Evolutionary conservation across 306 rosid species (phyloP), one percentile per base, ranked within the genome.

Genomic region (Rubus idaeus): DNA sequence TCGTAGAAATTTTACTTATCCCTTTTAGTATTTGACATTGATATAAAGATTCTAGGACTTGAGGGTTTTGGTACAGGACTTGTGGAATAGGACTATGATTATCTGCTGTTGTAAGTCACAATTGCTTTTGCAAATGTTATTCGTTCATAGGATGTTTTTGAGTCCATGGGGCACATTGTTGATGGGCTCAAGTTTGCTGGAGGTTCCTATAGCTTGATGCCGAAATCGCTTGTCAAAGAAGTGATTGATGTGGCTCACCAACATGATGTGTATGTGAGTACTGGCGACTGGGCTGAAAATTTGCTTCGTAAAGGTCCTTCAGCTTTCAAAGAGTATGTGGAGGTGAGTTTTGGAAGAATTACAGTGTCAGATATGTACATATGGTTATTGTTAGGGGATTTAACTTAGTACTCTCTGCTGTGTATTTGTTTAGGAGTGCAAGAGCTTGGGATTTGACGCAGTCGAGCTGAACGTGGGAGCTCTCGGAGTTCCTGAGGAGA

Each of bases 221-320:
- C 98, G 2, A 95, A 85, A 88, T 74, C 84, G 51, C 82, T 75
- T 62, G 57, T 95, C 18, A 95, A 87, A 76, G 87, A 92, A 75
- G 86, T 95, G 75, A 89, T 90, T 68, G 91, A 90, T 50, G 85
- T 83, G 84, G 98, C 98, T 23, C 98, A 92, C 73, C 81, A 80
- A 60, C 96, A 95, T 72, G 85, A 88, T 40, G 78, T 95, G 8
- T 95, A 90, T 84, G 98, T 95, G 52, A 92, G 98, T 70, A 95
- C 97, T 0, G 97, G 98, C 2, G 95, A 89, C 42, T 95, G 98
- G 97, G 96, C 97, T 42, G 98, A 94, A 55, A 91, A 94, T 71
- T 11, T 82, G 56, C 86, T 84, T 74, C 88, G 85, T 12, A 87
- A 89, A 84, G 93, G 87, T 58, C 97, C 93, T 9, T 87, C 93